Base-by-base conservation (phyloP, 768 basidiomycete species). In the Leccinum olivaceopallidum region DNA sequence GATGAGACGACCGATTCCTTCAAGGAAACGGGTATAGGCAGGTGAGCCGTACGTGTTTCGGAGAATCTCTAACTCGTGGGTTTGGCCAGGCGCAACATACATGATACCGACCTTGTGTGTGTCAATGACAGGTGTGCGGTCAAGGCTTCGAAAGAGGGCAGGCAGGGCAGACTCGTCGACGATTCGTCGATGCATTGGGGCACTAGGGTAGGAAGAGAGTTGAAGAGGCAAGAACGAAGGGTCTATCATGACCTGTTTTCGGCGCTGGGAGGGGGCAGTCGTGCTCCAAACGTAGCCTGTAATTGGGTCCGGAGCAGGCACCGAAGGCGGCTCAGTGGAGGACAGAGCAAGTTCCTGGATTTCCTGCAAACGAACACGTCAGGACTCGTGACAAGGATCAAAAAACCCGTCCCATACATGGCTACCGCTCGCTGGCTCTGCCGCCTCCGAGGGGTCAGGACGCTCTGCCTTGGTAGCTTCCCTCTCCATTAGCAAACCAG, bases 31-130 rank as follows among this genome's bases (percentile, higher is more conserved):
- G 6, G 93, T 92, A 73, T 98, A 99, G 2, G 94, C 90, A 1
- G 95, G 94, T 0, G 96, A 98, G 8, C 97, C 97, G 71, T 96
- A 88, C 2, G 85, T 84, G 72, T 99, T 99, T 59, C 82, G 81
- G 20, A 99, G 81, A 56, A 98, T 98, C 58, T 96, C 93, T 18
- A 76, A 73, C 71, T 98, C 96, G 39, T 84, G 76, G 8, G 80
- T 87, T 74, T 98, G 97, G 2, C 93, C 94, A 5, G 94, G 92
- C 0, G 90, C 95, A 50, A 95, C 96, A 67, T 98, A 99, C 77
- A 99, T 82, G 59, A 99, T 90, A 4, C 94, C 97, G 37, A 98
- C 89, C 74, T 97, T 96, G 75, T 98, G 94, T 0, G 92, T 95
- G 74, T 99, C 97, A 61, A 99, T 95, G 66, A 98, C 94, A 0